Conservation (phyloP, 805 yeast genomes). For the Candida pseudoglaebosa region DNA sequence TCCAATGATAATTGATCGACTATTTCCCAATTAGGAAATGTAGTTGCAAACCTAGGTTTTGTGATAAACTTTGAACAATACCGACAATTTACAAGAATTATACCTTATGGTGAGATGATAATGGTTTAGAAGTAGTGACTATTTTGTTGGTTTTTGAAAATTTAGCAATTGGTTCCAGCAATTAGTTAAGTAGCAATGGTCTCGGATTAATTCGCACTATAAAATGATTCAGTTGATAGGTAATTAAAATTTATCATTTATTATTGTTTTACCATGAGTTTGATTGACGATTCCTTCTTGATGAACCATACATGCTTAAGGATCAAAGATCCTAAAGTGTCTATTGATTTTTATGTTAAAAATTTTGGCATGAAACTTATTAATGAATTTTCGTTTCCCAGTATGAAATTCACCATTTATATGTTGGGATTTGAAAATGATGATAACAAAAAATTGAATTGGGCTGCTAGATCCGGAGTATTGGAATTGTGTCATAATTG, state of each 20-base stretch:
- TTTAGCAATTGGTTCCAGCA: too few relatives aligned
- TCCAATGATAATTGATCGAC: neutral
- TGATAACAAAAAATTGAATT: conserved; percentile 32
- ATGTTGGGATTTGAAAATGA: conserved; percentile 57
- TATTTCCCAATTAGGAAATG: conserved; percentile 1
- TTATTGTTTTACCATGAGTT: conserved; percentile 20
- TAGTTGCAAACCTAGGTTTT: conserved; percentile 1
- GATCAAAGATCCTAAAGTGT: conserved; percentile 72
- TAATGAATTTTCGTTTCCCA: conserved; percentile 48
- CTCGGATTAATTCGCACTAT: neutral
- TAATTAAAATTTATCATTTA: too few relatives aligned
- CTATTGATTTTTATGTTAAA: conserved; percentile 69
- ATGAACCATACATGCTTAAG: conserved; percentile 76
- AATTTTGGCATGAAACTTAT: conserved; percentile 71
- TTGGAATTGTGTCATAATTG: conserved; percentile 81
- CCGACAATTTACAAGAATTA: too few relatives aligned
- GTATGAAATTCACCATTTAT: conserved; percentile 60
- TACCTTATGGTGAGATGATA: too few relatives aligned
- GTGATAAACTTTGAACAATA: too few relatives aligned
- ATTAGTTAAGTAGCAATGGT: neutral
- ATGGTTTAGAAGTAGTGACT: too few relatives aligned
- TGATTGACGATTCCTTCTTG: conserved; percentile 32
- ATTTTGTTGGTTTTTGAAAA: too few relatives aligned
- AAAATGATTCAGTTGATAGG: too few relatives aligned
- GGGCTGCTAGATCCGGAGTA: conserved; percentile 58